Evolutionary conservation across 257 asterid species (phyloP).

Genomic region (Vinca minor): DNA sequence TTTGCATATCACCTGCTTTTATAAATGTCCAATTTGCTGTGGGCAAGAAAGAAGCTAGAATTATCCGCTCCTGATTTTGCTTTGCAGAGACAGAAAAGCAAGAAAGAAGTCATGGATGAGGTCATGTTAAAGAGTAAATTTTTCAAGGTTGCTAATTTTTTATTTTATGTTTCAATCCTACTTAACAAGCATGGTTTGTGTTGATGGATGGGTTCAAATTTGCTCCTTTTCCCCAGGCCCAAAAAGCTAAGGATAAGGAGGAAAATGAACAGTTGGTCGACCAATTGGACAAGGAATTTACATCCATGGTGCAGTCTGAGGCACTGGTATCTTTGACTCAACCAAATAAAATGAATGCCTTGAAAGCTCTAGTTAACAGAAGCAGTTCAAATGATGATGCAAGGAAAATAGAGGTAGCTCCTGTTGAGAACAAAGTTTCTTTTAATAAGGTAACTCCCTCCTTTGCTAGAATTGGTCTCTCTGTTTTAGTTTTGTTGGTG

Average conservation of each 20-base stretch:
- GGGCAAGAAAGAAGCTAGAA: background rate
- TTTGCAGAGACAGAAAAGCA: conserved; percentile 76
- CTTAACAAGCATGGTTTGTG: conserved; percentile 14
- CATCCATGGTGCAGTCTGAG: conserved; percentile 65
- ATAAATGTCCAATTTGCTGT: background rate
- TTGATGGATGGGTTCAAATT: background rate
- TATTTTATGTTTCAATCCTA: conserved; percentile 7
- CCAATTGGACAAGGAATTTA: conserved; percentile 69
- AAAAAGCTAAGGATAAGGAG: conserved; percentile 91
- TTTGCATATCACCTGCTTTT: background rate
- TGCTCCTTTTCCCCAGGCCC: conserved; percentile 50
- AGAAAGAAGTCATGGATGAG: conserved; percentile 95
- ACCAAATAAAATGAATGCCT: conserved; percentile 70
- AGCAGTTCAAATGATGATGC: conserved; percentile 31
- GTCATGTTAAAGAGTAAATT: conserved; percentile 80
- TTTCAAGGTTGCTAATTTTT: conserved; percentile 57
- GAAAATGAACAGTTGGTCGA: conserved; percentile 61
- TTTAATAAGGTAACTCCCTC: conserved; percentile 34
- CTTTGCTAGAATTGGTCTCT: background rate
- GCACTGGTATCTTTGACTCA: conserved; percentile 65
- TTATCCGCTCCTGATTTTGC: conserved; percentile 21
- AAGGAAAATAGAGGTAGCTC: conserved; percentile 33
- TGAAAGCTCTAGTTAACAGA: conserved; percentile 54
- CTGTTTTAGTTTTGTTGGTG: too few species aligned
- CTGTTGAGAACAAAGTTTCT: conserved; percentile 27